phyloP scores from a whole-genome alignment of 768 basidiomycete genomes.

The Tubosaeta sp. region DNA sequence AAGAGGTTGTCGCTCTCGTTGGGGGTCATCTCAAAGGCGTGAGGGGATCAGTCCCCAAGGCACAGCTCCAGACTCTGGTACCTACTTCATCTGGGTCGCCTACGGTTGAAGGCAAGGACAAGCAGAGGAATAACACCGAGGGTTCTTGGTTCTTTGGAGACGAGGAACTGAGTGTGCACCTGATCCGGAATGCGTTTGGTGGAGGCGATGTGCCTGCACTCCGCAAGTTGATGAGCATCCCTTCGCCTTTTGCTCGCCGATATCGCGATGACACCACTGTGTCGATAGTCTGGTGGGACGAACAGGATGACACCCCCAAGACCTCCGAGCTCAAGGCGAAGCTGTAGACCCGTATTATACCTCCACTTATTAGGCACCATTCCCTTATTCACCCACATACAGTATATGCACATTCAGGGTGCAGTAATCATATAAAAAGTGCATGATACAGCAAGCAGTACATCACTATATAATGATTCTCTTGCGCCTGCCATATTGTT shows the following conservation, averaged over 20 bases:
- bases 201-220: conserved; percentile 63
- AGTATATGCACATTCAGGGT: neutral
- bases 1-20: conserved; percentile 84
- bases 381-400: neutral
- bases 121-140: conserved; percentile 30
- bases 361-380: neutral
- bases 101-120: conserved; percentile 63
- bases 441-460: conserved; percentile 9
- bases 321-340: conserved; percentile 43
- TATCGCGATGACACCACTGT: conserved; percentile 85
- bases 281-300: conserved; percentile 82
- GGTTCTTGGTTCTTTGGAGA: conserved; percentile 78
- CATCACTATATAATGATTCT: conserved; percentile 34
- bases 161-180: conserved; percentile 72
- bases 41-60: conserved; percentile 59
- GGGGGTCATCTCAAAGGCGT: conserved; percentile 75
- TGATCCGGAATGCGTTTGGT: conserved; percentile 92
- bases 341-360: conserved; percentile 34
- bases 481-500: conserved; percentile 31
- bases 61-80: conserved; percentile 50
- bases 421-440: conserved; percentile 6
- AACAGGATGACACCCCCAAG: conserved; percentile 41
- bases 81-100: conserved; percentile 48
- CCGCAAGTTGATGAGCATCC: conserved; percentile 69
- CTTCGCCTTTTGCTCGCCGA: conserved; percentile 71